Base-by-base conservation (phyloP, 2,329 filamentous ascomycete species). In the Chrysoporthe puriensis region DNA sequence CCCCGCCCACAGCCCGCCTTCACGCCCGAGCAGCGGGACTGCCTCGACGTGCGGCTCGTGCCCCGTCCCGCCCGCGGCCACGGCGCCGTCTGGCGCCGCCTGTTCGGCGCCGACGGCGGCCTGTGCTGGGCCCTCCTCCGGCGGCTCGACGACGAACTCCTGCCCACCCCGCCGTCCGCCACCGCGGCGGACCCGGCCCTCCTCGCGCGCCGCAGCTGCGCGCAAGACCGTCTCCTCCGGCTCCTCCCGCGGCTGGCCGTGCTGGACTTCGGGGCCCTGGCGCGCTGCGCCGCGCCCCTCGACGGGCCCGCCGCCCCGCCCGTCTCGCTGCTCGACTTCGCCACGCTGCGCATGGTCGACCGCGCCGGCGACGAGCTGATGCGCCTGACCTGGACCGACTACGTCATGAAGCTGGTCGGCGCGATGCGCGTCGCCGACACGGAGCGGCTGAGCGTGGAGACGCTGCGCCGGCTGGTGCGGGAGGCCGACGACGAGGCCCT, bases 171-270 rank as follows among this genome's bases (percentile, higher is more conserved):
- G 0, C 77, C 76, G 36, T 40, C 36, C 36, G 36, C 36, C 4
- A 3, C 36, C 2, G 6, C 36, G 43, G 60, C 72, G 1, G 78
- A 80, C 61, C 70, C 76, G 26, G 71, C 63, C 43, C 71, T 76
- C 48, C 57, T 75, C 56, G 66, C 64, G n/a, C 82, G 85, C 71
- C 76, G 80, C 43, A 81, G 81, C 2, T 78, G 86, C 42, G 82
- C 85, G 0, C 85, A 88, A 70, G 84, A 83, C 63, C 82, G 86
- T 16, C 73, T 88, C 8, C 77, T 88, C 1, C 80, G 84, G 4
- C 69, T 87, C 9, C 76, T 88, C 13, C 84, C 85, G 0, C 81
- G 82, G 1, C 79, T 88, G 1, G 80, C 83, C 0, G 77, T 79
- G 2, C 74, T 87, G 36, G 79, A 87, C 73, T 76, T 86, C 34